These are phyloP conservation scores for Candida coquimbonensis DNA, from an alignment of 805 yeast genomes.

Conservation along the genomic window DNA sequence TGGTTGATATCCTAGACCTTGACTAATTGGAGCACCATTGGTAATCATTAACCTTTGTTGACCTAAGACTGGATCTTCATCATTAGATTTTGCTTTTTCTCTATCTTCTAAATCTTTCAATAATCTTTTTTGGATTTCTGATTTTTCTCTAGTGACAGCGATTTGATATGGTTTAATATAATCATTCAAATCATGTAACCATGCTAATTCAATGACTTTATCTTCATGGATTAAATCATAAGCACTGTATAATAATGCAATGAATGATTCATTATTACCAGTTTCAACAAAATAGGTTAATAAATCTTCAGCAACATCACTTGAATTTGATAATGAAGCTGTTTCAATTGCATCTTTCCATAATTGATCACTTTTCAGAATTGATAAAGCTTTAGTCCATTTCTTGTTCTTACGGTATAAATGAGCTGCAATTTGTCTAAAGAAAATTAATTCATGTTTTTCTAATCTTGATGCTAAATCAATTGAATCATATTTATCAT, in stretches of 20 bases:
- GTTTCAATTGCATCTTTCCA: conserved; percentile 95
- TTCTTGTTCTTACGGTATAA: conserved; percentile 92
- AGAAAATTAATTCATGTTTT: conserved; percentile 83
- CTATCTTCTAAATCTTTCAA: conserved; percentile 66
- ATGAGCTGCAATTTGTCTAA: conserved; percentile 94
- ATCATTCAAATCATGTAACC: conserved; percentile 82
- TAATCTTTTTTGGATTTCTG: conserved; percentile 54
- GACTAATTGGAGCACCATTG: conserved; percentile 46
- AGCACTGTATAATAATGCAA: conserved; percentile 81
- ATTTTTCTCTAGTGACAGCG: conserved; percentile 75
- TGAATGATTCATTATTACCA: conserved; percentile 92
- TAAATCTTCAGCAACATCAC: conserved; percentile 82
- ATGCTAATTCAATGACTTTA: conserved; percentile 78
- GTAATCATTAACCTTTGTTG: conserved; percentile 78
- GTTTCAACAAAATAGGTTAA: conserved; percentile 91
- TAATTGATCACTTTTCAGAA: conserved; percentile 84
- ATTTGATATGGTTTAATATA: conserved; percentile 90
- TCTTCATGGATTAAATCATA: conserved; percentile 77
- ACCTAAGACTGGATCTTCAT: conserved; percentile 39
- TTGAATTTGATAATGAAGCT: conserved; percentile 72
- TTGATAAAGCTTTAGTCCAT: conserved; percentile 81
- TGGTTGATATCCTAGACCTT: conserved; percentile 54
- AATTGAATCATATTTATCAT: conserved; percentile 86
- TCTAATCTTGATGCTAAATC: conserved; percentile 91
- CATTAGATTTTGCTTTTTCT: conserved; percentile 51